phyloP scores from a whole-genome alignment of 495 filamentous ascomycete genomes.

The Aspergillus incahuasiensis region DNA sequence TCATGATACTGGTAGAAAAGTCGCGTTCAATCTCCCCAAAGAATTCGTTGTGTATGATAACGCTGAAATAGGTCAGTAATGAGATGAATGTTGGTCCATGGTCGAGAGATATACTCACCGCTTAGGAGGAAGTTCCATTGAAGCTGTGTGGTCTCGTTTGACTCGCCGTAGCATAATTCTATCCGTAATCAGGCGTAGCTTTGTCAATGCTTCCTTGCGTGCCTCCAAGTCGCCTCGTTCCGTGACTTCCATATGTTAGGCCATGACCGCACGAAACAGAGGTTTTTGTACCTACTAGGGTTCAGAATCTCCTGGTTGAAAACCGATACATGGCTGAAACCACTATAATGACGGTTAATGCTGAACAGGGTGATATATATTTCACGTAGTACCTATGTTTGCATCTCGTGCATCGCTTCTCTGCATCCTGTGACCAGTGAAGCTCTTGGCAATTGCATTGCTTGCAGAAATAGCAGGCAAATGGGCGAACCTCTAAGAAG shows the following conservation, averaged over 20 bases:
- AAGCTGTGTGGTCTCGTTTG: conserved; percentile 84
- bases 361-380: not conserved
- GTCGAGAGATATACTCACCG: conserved; percentile 38
- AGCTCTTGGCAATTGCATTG: conserved; percentile 71
- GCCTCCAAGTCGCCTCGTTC: conserved; percentile 43
- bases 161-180: conserved; percentile 91
- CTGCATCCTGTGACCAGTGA: conserved; percentile 73
- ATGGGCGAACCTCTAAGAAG: conserved; percentile 82
- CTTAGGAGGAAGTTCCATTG: conserved; percentile 94
- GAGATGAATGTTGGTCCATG: not conserved
- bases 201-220: conserved; percentile 64
- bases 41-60: conserved; percentile 85
- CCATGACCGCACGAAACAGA: not conserved
- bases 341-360: conserved; percentile 41
- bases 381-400: conserved; percentile 39
- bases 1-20: conserved; percentile 94
- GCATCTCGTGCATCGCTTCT: conserved; percentile 65
- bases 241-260: conserved; percentile 36
- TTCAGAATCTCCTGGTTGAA: conserved; percentile 96
- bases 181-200: conserved; percentile 79
- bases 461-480: conserved; percentile 90
- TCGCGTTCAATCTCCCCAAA: conserved; percentile 94
- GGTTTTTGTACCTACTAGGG: conserved; percentile 48
- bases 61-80: conserved; percentile 27
- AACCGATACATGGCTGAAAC: conserved; percentile 83